Evolutionary conservation across 2,329 filamentous ascomycete genomes (phyloP), one percentile per base, ranked within the genome.

Genomic region (Colletotrichum tofieldiae): DNA sequence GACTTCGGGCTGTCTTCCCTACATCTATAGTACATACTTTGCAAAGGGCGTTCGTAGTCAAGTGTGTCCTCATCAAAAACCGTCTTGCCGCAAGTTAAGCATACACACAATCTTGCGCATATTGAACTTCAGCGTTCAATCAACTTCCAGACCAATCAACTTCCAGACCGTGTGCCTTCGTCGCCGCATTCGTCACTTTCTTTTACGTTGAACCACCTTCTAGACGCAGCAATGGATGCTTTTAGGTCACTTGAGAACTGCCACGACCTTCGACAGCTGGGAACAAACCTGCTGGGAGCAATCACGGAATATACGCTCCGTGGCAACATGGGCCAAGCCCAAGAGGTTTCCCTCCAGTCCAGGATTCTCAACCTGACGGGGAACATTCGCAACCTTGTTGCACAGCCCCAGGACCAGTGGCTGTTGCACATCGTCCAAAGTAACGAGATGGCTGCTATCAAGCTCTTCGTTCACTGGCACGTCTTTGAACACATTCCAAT

Each of bases 401-500:
- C 51, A 54, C 51, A 54, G 29, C 29, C 51, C 51, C 29, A 18
- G 16, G 26, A 35, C 16, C 16, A n/a, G 51, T 35, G 29, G 51
- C 14, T 54, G 7, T 11, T 11, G 16, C 29, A 35, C 51, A 54
- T 8, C 20, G 20, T 54, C 16, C 51, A 54, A 7, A 37, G 51
- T 6, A 54, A 37, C 20, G 29, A 67, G 23, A 39, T 52, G 26
- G 55, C 47, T 18, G 26, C 18, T 23, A 51, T 77, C 9, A 73
- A 76, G 3, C 73, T 81, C 12, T 81, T 82, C 65, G 71, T 77
- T 35, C 72, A 78, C 47, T 81, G 80, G 78, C 74, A 76, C 18
- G 77, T 74, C 1, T 82, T 82, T 67, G 77, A 80, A n/a, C 59
- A 67, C 3, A 79, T 83, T 26, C 79, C 80, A 1, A 11, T 62